phyloP scores from a whole-genome alignment of 768 basidiomycete genomes.

The Chalciporus sphaerocephalus region DNA sequence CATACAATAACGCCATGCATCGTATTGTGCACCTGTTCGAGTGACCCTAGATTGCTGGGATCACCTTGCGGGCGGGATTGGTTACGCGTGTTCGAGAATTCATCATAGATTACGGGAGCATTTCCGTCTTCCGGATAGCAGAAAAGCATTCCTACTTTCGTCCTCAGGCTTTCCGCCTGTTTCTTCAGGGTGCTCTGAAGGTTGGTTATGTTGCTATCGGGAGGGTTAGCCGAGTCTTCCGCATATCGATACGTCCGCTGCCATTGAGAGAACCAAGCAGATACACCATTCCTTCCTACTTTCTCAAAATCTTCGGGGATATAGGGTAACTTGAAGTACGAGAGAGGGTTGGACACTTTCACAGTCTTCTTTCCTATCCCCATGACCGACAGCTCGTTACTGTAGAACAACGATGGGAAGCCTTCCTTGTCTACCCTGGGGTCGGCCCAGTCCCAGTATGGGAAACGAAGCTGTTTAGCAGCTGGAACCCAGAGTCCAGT shows the following conservation, averaged over 20 bases:
- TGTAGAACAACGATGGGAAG: constrained; percentile 19
- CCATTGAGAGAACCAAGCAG: constrained; percentile 22
- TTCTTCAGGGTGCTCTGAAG: constrained; percentile 21
- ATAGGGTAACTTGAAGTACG: constrained; percentile 12
- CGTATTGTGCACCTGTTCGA: constrained; percentile 21
- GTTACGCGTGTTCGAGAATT: constrained; percentile 25
- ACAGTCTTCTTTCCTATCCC: constrained; percentile 2
- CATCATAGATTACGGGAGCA: constrained; percentile 19
- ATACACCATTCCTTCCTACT: neutral
- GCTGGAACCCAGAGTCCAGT: constrained; percentile 15
- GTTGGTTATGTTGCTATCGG: constrained; percentile 9
- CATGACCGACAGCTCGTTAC: constrained; percentile 10
- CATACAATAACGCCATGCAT: constrained; percentile 20
- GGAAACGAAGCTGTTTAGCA: constrained; percentile 26
- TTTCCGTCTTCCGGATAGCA: constrained; percentile 13
- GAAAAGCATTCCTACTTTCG: constrained; percentile 19
- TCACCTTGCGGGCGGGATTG: constrained; percentile 16
- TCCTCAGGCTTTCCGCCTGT: constrained; percentile 10
- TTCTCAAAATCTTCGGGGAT: constrained; percentile 21
- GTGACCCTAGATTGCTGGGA: constrained; percentile 11
- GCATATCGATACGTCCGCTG: constrained; percentile 18
- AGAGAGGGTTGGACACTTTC: constrained; percentile 18
- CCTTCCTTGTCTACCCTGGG: constrained; percentile 16
- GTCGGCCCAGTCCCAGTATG: constrained; percentile 32
- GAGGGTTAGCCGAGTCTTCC: constrained; percentile 5